Evolutionary conservation across 495 filamentous ascomycete species (phyloP).

Genomic region (Neurospora pannonica): DNA sequence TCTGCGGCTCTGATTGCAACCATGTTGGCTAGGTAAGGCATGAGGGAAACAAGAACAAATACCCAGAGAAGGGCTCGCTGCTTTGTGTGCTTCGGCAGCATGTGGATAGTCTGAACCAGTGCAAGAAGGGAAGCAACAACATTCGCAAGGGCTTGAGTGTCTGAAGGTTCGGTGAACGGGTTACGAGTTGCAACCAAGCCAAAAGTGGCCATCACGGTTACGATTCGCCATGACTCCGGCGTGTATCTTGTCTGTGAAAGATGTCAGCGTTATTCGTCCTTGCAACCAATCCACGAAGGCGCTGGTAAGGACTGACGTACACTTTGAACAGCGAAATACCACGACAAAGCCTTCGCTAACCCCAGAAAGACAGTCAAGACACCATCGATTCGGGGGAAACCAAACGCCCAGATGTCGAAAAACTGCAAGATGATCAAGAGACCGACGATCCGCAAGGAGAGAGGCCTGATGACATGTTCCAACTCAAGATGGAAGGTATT

Average conservation of each 20-base stretch:
- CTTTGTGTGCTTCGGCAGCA: conserved; percentile 14
- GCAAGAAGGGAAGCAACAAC: conserved; percentile 11
- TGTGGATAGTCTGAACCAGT: conserved; percentile 11
- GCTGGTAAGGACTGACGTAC: conserved; percentile 5
- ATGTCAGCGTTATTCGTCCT: neutral
- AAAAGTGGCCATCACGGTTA: conserved; percentile 17
- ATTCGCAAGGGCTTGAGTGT: conserved; percentile 5
- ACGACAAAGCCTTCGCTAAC: conserved; percentile 15
- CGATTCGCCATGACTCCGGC: conserved; percentile 14
- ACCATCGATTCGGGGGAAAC: neutral
- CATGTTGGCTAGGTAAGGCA: conserved; percentile 13
- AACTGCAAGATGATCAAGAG: neutral
- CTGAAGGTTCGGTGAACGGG: conserved; percentile 14
- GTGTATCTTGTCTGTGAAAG: neutral
- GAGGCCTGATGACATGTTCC: neutral
- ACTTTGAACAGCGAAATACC: conserved; percentile 18
- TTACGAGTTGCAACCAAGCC: conserved; percentile 12
- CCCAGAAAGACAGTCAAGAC: conserved; percentile 1
- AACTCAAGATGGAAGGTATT: neutral
- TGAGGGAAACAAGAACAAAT: conserved; percentile 7
- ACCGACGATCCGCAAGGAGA: neutral
- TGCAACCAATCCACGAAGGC: neutral
- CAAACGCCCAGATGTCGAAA: neutral
- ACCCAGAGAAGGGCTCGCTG: conserved; percentile 8
- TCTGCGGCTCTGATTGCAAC: conserved; percentile 1